Base-by-base conservation (phyloP, 805 yeast species). In the Vanderwaltozyma tropicalis region DNA sequence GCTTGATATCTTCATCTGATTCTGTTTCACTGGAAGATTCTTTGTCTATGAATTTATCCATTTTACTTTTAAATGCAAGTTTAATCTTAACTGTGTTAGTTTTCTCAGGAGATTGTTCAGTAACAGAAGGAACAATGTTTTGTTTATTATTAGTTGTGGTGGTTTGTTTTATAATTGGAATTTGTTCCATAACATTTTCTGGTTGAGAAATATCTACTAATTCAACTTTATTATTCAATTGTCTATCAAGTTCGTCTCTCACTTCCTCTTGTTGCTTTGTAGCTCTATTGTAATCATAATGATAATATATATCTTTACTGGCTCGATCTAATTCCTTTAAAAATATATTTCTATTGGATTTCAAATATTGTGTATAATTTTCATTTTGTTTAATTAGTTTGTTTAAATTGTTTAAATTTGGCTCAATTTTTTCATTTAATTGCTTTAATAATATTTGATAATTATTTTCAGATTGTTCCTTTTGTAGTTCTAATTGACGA, bases 281-380 rank as follows among this genome's bases (percentile, higher is more conserved):
- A 1, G 53, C 35, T 32, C 61, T 44, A 29, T 43, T 52, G 32
- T 45, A 55, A 45, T 53, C 59, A 37, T 53, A 48, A 35, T 37
- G 21, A 21, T 37, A 43, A 35, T 52, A 47, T 3, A 43, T 42
- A 35, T 56, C 61, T 13, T 38, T 35, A 3, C 50, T 48, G 13
- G 39, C 28, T 28, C 52, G 51, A 22, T 46, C 20, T 11, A 57
- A 38, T 24, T 52, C 57, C 31, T 55, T 56, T 34, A 52, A 31
- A 28, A 42, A 34, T 8, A 49, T 25, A 8, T 53, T 35, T 33
- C 48, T 38, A 15, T 52, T 46, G 12, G 32, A 32, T 11, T 28
- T 33, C 26, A 46, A 31, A 6, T 32, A 28, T 7, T 31, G 26
- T 25, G 52, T 54, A 33, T 55, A 55, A 27, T 44, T 39, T 7